phyloP scores from a whole-genome alignment of 176 grass and related monocot genomes.

The Cenchrus fungigraminus region DNA sequence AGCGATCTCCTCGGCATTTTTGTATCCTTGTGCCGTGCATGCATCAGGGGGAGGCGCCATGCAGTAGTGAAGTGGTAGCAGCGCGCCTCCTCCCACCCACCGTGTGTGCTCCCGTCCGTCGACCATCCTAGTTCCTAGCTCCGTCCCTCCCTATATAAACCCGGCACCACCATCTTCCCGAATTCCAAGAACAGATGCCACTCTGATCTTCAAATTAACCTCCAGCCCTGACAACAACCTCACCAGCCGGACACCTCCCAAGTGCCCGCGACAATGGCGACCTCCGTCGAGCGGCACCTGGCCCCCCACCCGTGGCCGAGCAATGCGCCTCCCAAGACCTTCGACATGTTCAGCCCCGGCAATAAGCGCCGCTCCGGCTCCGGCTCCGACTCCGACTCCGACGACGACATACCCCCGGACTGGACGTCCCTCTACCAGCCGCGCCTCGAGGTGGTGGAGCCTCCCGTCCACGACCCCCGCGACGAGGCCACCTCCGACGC shows the following conservation, averaged over 20 bases:
- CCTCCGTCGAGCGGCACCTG: slow-evolving; percentile 56
- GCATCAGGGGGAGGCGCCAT: slow-evolving; percentile 30
- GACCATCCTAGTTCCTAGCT: too few species aligned
- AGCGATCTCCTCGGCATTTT: background rate
- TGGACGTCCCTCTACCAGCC: slow-evolving; percentile 47
- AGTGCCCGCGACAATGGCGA: slow-evolving; percentile 36
- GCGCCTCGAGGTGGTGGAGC: slow-evolving; percentile 69
- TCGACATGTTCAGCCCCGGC: slow-evolving; percentile 49
- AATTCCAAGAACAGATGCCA: slow-evolving; percentile 46
- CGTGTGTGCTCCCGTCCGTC: background rate
- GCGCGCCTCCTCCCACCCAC: background rate
- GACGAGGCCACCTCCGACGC: slow-evolving; percentile 82
- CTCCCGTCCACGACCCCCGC: slow-evolving; percentile 58
- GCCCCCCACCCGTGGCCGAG: slow-evolving; percentile 34
- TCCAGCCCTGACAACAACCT: background rate
- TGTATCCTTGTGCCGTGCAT: slow-evolving; percentile 5
- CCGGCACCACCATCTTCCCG: slow-evolving; percentile 18
- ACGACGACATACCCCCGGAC: slow-evolving; percentile 31
- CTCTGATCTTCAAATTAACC: slow-evolving; percentile 20
- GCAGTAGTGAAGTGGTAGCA: background rate
- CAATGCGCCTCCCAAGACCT: slow-evolving; percentile 49
- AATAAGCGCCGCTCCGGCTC: background rate
- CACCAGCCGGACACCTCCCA: too few species aligned
- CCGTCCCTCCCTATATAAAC: slow-evolving; percentile 40
- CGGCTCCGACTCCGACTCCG: slow-evolving; percentile 15